Percentiles rank a stretch among this genome's conserved stretches.
These are phyloP conservation scores for Cyberlindnera saturnus DNA, from an alignment of 805 yeast genomes.

Conservation along the genomic window DNA sequence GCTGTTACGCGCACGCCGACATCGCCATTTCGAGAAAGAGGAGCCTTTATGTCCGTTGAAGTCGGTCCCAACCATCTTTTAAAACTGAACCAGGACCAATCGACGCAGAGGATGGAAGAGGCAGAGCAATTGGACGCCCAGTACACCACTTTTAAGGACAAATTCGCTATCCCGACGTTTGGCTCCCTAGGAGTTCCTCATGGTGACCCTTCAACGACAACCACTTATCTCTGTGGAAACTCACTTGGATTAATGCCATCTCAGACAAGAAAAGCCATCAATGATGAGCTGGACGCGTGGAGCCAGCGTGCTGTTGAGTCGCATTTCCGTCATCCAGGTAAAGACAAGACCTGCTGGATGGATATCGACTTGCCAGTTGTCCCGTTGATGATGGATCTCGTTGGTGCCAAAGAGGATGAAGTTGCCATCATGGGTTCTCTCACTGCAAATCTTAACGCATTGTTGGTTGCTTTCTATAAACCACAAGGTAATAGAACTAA, in stretches of 20 bases:
- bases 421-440: constrained; percentile 86
- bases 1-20: too few species aligned
- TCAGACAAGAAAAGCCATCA: constrained; percentile 48
- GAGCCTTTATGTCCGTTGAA: too few species aligned
- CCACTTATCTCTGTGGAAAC: constrained; percentile 81
- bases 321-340: constrained; percentile 66
- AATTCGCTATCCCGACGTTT: constrained; percentile 65
- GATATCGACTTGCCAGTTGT: constrained; percentile 75
- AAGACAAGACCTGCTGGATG: constrained; percentile 63
- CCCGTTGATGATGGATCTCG: constrained; percentile 62
- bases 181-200: constrained; percentile 42
- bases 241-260: constrained; percentile 90
- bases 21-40: too few species aligned
- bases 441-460: constrained; percentile 74
- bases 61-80: not conserved
- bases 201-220: constrained; percentile 12
- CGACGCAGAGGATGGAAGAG: constrained; percentile 1
- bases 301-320: constrained; percentile 72
- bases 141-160: constrained; percentile 32
- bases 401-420: constrained; percentile 72
- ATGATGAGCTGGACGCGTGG: constrained; percentile 79
- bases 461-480: constrained; percentile 66
- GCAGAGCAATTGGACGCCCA: constrained; percentile 9
- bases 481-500: constrained; percentile 57
- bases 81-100: not conserved